These are phyloP conservation scores for Laburnicola sp. DNA, from an alignment of 2,329 filamentous ascomycete genomes.

Conservation along the genomic window DNA sequence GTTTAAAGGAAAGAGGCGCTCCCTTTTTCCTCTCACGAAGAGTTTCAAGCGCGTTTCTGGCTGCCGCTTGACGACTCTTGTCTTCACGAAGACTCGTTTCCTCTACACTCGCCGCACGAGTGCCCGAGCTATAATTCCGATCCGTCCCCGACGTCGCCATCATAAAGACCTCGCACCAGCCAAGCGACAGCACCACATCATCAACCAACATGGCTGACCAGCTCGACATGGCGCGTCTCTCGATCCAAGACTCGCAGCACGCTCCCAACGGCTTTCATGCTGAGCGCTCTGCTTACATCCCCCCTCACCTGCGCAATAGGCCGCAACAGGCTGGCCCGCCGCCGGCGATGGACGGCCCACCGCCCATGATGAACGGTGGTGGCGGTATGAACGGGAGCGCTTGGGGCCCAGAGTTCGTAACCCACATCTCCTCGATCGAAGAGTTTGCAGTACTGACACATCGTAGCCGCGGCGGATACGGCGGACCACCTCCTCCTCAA, in stretches of 20 bases:
- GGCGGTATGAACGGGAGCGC: slow-evolving; percentile 64
- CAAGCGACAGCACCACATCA: slow-evolving; percentile 15
- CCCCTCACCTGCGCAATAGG: slow-evolving; percentile 71
- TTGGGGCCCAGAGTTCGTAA: slow-evolving; percentile 54
- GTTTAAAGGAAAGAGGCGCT: slow-evolving; percentile 44
- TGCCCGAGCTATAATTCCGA: slow-evolving; percentile 25
- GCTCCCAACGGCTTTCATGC: slow-evolving; percentile 55
- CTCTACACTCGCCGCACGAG: slow-evolving; percentile 39
- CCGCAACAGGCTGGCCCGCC: slow-evolving; percentile 33
- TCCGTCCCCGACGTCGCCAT: slow-evolving; percentile 5
- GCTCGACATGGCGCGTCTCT: slow-evolving; percentile 78
- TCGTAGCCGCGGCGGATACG: slow-evolving; percentile 33
- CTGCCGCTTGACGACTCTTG: slow-evolving; percentile 39
- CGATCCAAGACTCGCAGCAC: slow-evolving; percentile 68
- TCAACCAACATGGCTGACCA: slow-evolving; percentile 54
- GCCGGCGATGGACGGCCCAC: slow-evolving; percentile 47
- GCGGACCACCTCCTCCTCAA: slow-evolving; percentile 29
- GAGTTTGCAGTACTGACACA: slow-evolving; percentile 21
- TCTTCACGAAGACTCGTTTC: slow-evolving; percentile 33
- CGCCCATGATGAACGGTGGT: slow-evolving; percentile 49
- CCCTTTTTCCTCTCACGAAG: slow-evolving; percentile 43
- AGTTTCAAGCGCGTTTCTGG: slow-evolving; percentile 49
- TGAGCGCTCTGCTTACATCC: slow-evolving; percentile 76
- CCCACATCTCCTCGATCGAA: neutral
- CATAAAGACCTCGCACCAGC: slow-evolving; percentile 5